Base-by-base conservation (phyloP, 1,284 basidiomycete genomes). In the Papiliotrema terrestris region DNA sequence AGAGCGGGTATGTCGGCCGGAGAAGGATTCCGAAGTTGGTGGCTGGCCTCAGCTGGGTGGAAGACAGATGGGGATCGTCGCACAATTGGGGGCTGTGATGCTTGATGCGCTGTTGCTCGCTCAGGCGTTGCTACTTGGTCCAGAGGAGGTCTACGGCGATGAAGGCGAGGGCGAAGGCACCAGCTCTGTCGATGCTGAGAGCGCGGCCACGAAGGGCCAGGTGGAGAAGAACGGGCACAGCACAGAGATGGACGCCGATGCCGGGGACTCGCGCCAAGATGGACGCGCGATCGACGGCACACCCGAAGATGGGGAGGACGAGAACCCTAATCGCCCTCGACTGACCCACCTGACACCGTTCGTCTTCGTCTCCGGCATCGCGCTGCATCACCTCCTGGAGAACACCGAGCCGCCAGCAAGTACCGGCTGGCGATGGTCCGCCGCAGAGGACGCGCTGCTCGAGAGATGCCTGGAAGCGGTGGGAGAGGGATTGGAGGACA, bases 41-140 rank as follows among this genome's bases (percentile, higher is more conserved):
- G 45, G 26, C 19, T 69, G 29, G 51, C 69, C 43, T 29, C 66
- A 56, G 41, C 53, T 72, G 23, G 65, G 68, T 36, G 84, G 86
- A 65, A 80, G 89, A 9, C 82, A 85, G 61, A 78, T 89, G 23
- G 86, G 90, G 61, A 79, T 91, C 19, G 80, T 83, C 42, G 86
- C 88, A 0, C 88, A 91, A 64, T 65, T 84, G 8, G 73, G 83
- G 2, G 79, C 81, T 51, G 82, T 85, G 1, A 67, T 87, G 55
- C 54, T 60, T 0, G 74, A 75, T 47, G 43, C 60, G 3, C 49
- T 60, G 5, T 36, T 63, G 6, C 64, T 77, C 11, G 69, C 74
- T 8, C 72, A 76, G 50, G 55, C 73, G 3, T 61, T 77, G 13
- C 63, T 75, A 8, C 60, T 77, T 5, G 45, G 60, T 13, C 60